Percentiles rank a stretch among this genome's conserved stretches.
These are phyloP conservation scores for Mycena latifolia DNA, from an alignment of 768 basidiomycete species.

Conservation along the genomic window DNA sequence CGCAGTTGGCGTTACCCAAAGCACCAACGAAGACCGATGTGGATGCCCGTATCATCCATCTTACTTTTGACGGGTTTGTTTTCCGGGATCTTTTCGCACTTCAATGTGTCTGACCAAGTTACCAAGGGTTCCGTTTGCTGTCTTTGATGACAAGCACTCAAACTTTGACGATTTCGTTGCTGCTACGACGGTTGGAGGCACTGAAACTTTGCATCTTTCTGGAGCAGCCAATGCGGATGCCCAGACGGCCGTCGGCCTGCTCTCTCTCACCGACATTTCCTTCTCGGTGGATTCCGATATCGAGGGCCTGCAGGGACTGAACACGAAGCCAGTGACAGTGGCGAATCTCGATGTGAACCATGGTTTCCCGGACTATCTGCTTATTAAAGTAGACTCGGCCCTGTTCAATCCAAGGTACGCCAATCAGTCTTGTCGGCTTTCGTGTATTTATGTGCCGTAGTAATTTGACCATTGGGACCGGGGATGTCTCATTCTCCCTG, in stretches of 20 bases:
- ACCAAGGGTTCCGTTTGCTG: constrained; percentile 67
- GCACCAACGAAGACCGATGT: constrained; percentile 72
- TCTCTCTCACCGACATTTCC: constrained; percentile 66
- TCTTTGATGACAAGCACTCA: constrained; percentile 58
- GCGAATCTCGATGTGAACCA: constrained; percentile 73
- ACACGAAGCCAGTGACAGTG: constrained; percentile 67
- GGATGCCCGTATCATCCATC: constrained; percentile 68
- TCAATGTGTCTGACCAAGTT: neutral
- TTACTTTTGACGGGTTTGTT: constrained; percentile 58
- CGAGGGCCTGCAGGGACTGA: constrained; percentile 73
- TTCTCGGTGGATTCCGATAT: constrained; percentile 73
- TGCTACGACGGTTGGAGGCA: constrained; percentile 64
- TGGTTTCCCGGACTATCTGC: constrained; percentile 74
- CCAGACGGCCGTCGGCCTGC: constrained; percentile 73
- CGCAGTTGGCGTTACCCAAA: constrained; percentile 70
- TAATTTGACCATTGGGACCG: constrained; percentile 65
- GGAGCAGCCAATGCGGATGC: constrained; percentile 70
- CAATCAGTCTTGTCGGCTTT: constrained; percentile 28
- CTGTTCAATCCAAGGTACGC: constrained; percentile 76
- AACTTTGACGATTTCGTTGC: constrained; percentile 75
- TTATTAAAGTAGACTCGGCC: constrained; percentile 72
- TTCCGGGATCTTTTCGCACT: neutral
- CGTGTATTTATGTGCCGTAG: constrained; percentile 34
- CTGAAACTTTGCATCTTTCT: constrained; percentile 62
- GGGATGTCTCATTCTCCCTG: constrained; percentile 73